Percentiles rank a stretch among this genome's conserved stretches.
Evolutionary conservation across 768 basidiomycete species (phyloP).

Genomic region (Agaricus blazei): DNA sequence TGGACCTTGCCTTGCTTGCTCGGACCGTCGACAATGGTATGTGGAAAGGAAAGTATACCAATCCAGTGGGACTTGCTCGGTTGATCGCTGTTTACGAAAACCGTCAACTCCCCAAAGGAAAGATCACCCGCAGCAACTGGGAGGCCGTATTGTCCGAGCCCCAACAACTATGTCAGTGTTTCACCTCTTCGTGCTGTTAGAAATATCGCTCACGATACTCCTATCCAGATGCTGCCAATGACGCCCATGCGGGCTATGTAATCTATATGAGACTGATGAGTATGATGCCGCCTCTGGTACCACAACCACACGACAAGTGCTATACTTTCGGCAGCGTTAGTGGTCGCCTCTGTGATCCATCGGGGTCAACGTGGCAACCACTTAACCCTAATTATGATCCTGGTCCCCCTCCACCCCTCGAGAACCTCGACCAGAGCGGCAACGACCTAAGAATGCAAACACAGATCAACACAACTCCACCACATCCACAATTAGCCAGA

Average conservation of each 20-base stretch:
- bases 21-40: constrained; percentile 61
- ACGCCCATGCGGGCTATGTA: constrained; percentile 59
- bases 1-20: constrained; percentile 69
- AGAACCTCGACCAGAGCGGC: constrained; percentile 14
- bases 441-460: background rate
- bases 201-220: constrained; percentile 8
- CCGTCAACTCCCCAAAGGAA: constrained; percentile 51
- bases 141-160: constrained; percentile 36
- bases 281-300: constrained; percentile 33
- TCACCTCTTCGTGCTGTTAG: constrained; percentile 1
- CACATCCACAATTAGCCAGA: background rate
- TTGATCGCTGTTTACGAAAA: constrained; percentile 60
- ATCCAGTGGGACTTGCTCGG: constrained; percentile 56
- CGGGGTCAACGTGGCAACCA: constrained; percentile 46
- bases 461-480: background rate
- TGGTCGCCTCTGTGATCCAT: constrained; percentile 41
- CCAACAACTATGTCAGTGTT: constrained; percentile 58
- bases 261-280: constrained; percentile 42
- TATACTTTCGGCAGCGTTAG: constrained; percentile 54
- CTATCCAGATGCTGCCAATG: constrained; percentile 61
- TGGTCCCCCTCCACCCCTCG: constrained; percentile 58
- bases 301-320: constrained; percentile 33
- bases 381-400: constrained; percentile 69
- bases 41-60: constrained; percentile 70
- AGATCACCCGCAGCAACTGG: constrained; percentile 67